Percentiles rank a stretch among this genome's conserved stretches.
These are phyloP conservation scores for Glaciozyma martinii DNA, from an alignment of 768 basidiomycete species.

Conservation along the genomic window DNA sequence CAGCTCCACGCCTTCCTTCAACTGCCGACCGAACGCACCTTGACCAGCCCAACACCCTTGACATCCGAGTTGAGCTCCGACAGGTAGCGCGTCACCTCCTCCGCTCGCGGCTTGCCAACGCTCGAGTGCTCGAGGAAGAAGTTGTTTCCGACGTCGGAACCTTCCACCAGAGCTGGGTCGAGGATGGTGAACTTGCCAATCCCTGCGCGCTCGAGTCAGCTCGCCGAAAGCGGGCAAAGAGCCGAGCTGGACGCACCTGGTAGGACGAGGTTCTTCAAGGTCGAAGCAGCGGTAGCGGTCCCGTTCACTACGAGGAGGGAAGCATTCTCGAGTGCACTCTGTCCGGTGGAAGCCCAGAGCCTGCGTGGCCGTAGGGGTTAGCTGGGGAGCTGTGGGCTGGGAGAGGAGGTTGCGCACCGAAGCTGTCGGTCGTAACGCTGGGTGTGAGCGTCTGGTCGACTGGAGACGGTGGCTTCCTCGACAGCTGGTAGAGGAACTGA, in stretches of 20 bases:
- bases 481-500: slow-evolving; percentile 1
- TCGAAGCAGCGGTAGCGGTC: slow-evolving; percentile 73
- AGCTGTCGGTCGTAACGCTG: slow-evolving; percentile 92
- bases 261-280: slow-evolving; percentile 91
- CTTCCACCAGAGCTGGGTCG: slow-evolving; percentile 53
- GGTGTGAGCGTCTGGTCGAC: slow-evolving; percentile 49
- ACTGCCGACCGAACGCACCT: slow-evolving; percentile 36
- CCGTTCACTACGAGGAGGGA: slow-evolving; percentile 71
- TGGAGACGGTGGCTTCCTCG: not conserved
- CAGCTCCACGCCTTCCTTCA: not conserved
- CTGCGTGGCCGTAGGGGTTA: slow-evolving; percentile 44
- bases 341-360: slow-evolving; percentile 88
- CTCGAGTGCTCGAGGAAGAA: slow-evolving; percentile 81
- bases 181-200: slow-evolving; percentile 92
- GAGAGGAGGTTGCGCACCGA: slow-evolving; percentile 48
- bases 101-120: slow-evolving; percentile 68
- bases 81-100: slow-evolving; percentile 67
- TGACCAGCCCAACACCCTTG: slow-evolving; percentile 55
- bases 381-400: slow-evolving; percentile 63
- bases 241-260: slow-evolving; percentile 48
- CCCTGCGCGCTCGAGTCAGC: slow-evolving; percentile 39
- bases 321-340: slow-evolving; percentile 74
- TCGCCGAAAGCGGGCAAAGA: not conserved
- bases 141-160: slow-evolving; percentile 84
- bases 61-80: slow-evolving; percentile 83